Percentiles rank a stretch among this genome's conserved stretches.
phyloP scores from a whole-genome alignment of 2,329 filamentous ascomycete species.

The Cytospora schulzeri region DNA sequence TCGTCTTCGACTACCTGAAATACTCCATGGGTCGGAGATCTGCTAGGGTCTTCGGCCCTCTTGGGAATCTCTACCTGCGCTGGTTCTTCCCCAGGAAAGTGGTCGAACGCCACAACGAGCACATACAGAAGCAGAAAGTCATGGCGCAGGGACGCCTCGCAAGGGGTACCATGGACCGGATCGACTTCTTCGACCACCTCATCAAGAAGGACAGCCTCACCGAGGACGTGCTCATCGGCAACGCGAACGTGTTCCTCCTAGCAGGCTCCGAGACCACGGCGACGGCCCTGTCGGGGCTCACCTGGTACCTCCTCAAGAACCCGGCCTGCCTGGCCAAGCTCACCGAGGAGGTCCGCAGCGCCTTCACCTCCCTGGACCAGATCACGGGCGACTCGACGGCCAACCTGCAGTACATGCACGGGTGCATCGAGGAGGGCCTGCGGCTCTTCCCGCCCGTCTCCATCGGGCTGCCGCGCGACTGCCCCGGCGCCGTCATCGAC shows the following conservation, averaged over 20 bases:
- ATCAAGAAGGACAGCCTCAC: no score
- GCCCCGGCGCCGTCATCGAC: conserved; percentile 15
- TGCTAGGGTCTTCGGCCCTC: conserved; percentile 20
- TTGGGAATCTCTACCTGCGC: conserved; percentile 5
- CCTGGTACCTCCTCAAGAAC: no score
- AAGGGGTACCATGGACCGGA: no score
- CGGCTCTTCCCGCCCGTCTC: conserved; percentile 23
- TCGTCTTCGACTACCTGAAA: conserved; percentile 32
- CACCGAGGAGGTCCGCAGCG: no score
- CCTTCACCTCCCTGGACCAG: conserved; percentile 36
- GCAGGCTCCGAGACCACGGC: no score
- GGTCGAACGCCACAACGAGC: conserved; percentile 21
- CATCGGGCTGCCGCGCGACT: conserved; percentile 21
- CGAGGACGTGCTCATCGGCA: no score
- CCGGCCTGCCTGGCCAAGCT: no score
- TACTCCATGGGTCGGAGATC: conserved; percentile 31
- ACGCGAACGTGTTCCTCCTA: no score
- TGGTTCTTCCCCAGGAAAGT: conserved; percentile 20
- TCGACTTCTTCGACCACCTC: no score
- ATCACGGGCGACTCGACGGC: conserved; percentile 39
- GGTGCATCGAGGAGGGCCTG: conserved; percentile 38
- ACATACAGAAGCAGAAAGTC: conserved; percentile 31
- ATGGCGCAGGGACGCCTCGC: conserved; percentile 31
- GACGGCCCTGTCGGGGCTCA: no score
- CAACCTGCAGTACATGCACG: conserved; percentile 41